Evolutionary conservation across 495 filamentous ascomycete species (phyloP).

Genomic region (Xylaria intraflava): DNA sequence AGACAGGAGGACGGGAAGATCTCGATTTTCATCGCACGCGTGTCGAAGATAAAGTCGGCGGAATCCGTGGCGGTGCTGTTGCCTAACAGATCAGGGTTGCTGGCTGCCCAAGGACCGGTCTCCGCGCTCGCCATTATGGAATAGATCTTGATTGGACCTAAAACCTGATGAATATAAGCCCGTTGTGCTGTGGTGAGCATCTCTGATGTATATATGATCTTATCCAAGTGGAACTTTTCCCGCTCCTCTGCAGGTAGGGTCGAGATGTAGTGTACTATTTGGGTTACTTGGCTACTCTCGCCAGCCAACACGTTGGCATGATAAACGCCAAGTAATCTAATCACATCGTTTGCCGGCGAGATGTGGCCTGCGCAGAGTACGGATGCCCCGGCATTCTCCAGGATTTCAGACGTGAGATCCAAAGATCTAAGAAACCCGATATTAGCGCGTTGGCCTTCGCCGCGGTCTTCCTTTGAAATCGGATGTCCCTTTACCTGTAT

Average conservation of each 20-base stretch:
- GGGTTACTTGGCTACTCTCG: constrained; percentile 22
- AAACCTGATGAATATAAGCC: background rate
- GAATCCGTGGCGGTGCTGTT: background rate
- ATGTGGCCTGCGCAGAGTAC: constrained; percentile 24
- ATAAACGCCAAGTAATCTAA: constrained; percentile 14
- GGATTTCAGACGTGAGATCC: constrained; percentile 17
- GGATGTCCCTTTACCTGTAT: constrained; percentile 13
- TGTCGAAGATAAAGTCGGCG: constrained; percentile 31
- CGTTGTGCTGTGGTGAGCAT: constrained; percentile 16
- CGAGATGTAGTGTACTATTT: constrained; percentile 22
- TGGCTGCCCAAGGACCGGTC: constrained; percentile 22
- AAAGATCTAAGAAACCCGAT: background rate
- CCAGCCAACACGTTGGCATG: constrained; percentile 25
- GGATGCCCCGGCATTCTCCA: constrained; percentile 22
- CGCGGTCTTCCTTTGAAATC: background rate
- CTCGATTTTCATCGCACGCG: constrained; percentile 24
- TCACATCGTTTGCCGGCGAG: constrained; percentile 17
- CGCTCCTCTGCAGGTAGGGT: constrained; percentile 9
- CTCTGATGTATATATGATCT: constrained; percentile 28
- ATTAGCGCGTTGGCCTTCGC: background rate
- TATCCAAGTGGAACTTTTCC: constrained; percentile 10
- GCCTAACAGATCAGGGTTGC: constrained; percentile 18
- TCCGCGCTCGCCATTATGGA: constrained; percentile 28
- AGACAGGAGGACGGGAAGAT: constrained; percentile 18
- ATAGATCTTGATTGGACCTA: constrained; percentile 18